phyloP scores from a whole-genome alignment of 179 eudicot genomes.

The Sideroxylon spinosum region DNA sequence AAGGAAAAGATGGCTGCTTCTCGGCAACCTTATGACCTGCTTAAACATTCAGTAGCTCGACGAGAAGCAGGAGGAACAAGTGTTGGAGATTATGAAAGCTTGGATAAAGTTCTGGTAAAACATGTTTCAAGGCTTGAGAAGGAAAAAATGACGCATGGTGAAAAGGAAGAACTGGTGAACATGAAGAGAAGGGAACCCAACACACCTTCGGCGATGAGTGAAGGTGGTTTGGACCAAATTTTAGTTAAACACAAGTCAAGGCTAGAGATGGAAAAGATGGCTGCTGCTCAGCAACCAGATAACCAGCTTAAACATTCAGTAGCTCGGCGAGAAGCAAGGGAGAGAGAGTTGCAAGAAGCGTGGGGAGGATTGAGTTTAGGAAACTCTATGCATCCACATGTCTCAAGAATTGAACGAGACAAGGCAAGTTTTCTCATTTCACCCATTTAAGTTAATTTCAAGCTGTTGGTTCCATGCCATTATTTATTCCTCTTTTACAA shows the following conservation, averaged over 20 bases:
- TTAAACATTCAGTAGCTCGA: constrained; percentile 28
- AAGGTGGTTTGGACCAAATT: constrained; percentile 65
- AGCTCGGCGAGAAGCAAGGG: constrained; percentile 58
- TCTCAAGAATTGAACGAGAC: constrained; percentile 64
- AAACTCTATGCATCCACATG: constrained; percentile 53
- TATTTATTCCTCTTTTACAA: too few species aligned
- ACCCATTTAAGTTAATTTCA: not conserved
- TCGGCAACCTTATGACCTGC: constrained; percentile 20
- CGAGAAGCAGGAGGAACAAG: constrained; percentile 26
- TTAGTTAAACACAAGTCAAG: constrained; percentile 62
- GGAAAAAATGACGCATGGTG: constrained; percentile 72
- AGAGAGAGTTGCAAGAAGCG: constrained; percentile 58
- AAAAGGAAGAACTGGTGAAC: constrained; percentile 38
- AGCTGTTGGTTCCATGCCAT: too few species aligned
- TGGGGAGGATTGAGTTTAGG: constrained; percentile 78
- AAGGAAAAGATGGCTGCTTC: constrained; percentile 41
- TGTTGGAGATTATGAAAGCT: constrained; percentile 42
- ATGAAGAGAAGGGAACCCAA: constrained; percentile 32
- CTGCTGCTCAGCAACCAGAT: constrained; percentile 27
- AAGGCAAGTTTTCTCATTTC: constrained; percentile 40
- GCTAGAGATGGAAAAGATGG: constrained; percentile 59
- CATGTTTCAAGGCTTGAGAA: constrained; percentile 72
- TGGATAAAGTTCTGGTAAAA: constrained; percentile 67
- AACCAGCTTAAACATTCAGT: constrained; percentile 25
- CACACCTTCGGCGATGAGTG: constrained; percentile 23